Evolutionary conservation across 306 rosid species (phyloP).

Genomic region (apple (Malus domestica)): ASM211411v1 NC_041793.1:4233501-4234000

Average conservation of each 20-base stretch:
- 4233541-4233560: background rate
- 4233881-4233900: slow-evolving; percentile 93
- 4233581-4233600: no score
- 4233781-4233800: slow-evolving; percentile 4
- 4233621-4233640: no score
- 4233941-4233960: slow-evolving; percentile 89
- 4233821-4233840: slow-evolving; percentile 17
- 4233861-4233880: slow-evolving; percentile 91
- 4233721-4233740: background rate
- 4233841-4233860: slow-evolving; percentile 68
- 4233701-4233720: background rate
- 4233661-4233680: no score
- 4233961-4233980: slow-evolving; percentile 97
- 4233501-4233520: background rate
- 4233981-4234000: slow-evolving; percentile 96
- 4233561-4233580: no score
- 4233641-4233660: no score
- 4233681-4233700: no score
- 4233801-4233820: slow-evolving; percentile 18
- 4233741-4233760: background rate
- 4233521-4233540: background rate
- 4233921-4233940: slow-evolving; percentile 90
- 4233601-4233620: no score
- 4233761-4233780: background rate
- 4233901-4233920: slow-evolving; percentile 76